Evolutionary conservation across 148 eudicot genomes (phyloP).

Genomic region (Camellia sinensis): DNA sequence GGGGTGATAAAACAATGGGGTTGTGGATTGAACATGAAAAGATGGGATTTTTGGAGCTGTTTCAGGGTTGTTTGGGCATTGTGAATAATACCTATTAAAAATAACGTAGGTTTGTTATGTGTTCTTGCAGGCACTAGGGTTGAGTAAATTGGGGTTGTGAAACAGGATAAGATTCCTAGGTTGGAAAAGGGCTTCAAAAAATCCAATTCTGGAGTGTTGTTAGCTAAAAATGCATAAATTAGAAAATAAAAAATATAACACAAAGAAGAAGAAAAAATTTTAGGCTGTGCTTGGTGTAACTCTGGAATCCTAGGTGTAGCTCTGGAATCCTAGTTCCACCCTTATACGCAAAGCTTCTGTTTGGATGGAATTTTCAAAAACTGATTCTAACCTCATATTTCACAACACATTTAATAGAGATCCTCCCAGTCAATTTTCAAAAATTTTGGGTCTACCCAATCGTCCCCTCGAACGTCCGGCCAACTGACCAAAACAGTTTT

Average conservation of each 20-base stretch:
- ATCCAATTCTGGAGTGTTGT: neutral
- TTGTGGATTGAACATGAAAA: neutral
- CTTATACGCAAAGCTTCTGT: too few relatives aligned
- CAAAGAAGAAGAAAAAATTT: too few relatives aligned
- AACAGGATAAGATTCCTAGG: neutral
- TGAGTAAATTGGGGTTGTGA: neutral
- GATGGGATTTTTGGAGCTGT: neutral
- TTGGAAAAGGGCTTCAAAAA: neutral
- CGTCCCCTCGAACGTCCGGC: too few relatives aligned
- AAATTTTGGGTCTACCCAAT: too few relatives aligned
- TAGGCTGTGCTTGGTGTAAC: too few relatives aligned
- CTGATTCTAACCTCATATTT: too few relatives aligned
- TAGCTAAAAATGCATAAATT: neutral
- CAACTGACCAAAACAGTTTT: too few relatives aligned
- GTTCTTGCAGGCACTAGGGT: neutral
- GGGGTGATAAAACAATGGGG: neutral
- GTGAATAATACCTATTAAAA: neutral
- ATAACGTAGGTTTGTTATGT: neutral
- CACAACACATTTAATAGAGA: too few relatives aligned
- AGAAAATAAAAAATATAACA: neutral
- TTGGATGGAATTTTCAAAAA: too few relatives aligned
- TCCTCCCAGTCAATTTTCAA: too few relatives aligned
- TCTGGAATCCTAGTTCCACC: too few relatives aligned
- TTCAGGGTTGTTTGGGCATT: neutral
- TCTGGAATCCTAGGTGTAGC: too few relatives aligned